A percentile compares a stretch with the other conserved stretches of the same genome.
These are phyloP conservation scores for Ophidiomyces ophidiicola DNA, from an alignment of 2,329 filamentous ascomycete species.

Conservation along the genomic window DNA sequence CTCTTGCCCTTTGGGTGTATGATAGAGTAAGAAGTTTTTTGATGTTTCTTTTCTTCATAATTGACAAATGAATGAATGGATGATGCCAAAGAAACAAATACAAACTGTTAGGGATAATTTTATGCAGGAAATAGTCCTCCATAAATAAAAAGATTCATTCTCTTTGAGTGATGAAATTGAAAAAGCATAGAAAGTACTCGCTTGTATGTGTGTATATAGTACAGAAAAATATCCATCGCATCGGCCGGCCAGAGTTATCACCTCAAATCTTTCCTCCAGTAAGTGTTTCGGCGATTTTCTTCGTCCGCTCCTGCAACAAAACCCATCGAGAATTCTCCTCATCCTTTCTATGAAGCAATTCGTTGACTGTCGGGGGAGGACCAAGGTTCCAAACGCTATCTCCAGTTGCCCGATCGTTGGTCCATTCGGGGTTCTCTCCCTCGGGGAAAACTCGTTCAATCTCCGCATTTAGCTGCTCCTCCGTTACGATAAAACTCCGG, in stretches of 20 bases:
- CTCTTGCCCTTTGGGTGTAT: neutral
- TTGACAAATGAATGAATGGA: no score
- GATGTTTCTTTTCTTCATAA: no score
- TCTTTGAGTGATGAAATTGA: no score
- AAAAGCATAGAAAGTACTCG: no score
- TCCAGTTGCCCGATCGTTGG: slow-evolving; percentile 31
- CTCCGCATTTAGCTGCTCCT: slow-evolving; percentile 59
- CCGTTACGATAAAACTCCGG: slow-evolving; percentile 70
- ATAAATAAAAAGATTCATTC: no score
- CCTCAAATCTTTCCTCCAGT: slow-evolving; percentile 47
- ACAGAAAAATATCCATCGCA: neutral
- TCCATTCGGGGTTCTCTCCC: slow-evolving; percentile 36
- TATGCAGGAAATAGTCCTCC: no score
- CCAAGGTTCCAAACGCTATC: slow-evolving; percentile 43
- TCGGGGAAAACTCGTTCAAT: slow-evolving; percentile 68
- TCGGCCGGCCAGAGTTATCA: no score
- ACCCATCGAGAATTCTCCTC: slow-evolving; percentile 28
- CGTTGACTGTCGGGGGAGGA: slow-evolving; percentile 32
- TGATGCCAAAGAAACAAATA: no score
- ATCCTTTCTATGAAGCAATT: slow-evolving; percentile 23
- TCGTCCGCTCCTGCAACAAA: slow-evolving; percentile 46
- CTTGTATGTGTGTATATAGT: no score
- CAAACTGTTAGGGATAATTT: no score
- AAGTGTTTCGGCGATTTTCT: slow-evolving; percentile 53
- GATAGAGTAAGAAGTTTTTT: slow-evolving; percentile 2